phyloP scores from a whole-genome alignment of 164 flowering plant species.

The Echeveria elegans region DNA sequence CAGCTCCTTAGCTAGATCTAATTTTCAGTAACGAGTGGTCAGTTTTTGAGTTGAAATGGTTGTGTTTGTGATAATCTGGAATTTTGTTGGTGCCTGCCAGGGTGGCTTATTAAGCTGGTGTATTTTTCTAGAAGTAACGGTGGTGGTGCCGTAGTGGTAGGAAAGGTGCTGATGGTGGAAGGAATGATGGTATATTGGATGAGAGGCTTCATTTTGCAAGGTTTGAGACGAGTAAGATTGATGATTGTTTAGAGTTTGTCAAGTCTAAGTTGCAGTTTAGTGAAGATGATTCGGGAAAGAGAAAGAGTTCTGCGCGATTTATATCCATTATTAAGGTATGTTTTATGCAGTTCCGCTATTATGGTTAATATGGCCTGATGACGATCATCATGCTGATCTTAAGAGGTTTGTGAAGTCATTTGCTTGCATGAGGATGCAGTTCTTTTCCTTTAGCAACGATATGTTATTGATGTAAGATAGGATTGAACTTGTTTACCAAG shows the following conservation, averaged over 20 bases:
- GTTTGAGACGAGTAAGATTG: constrained; percentile 57
- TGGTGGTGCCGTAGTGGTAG: constrained; percentile 10
- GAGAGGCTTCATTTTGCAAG: constrained; percentile 54
- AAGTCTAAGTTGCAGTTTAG: constrained; percentile 25
- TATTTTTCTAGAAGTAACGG: constrained; percentile 30
- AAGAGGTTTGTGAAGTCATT: too few species aligned
- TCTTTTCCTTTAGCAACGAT: too few species aligned
- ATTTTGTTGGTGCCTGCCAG: constrained; percentile 26
- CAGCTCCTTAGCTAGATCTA: constrained; percentile 1
- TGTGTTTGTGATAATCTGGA: not conserved
- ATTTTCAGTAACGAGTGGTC: not conserved
- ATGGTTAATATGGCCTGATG: too few species aligned
- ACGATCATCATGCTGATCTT: too few species aligned
- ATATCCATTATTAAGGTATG: constrained; percentile 35
- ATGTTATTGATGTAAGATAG: not conserved
- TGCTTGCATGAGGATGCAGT: too few species aligned
- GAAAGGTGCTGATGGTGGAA: constrained; percentile 12
- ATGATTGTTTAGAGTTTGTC: constrained; percentile 52
- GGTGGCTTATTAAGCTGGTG: constrained; percentile 52
- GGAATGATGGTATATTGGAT: constrained; percentile 13
- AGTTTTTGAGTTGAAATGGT: not conserved
- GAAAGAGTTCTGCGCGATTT: constrained; percentile 12
- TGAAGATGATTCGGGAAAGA: constrained; percentile 26
- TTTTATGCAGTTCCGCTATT: not conserved
- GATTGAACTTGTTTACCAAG: not conserved